Percentiles rank a stretch among this genome's conserved stretches.
phyloP scores from a whole-genome alignment of 2,329 filamentous ascomycete genomes.

The Pseudogymnoascus sp. region DNA sequence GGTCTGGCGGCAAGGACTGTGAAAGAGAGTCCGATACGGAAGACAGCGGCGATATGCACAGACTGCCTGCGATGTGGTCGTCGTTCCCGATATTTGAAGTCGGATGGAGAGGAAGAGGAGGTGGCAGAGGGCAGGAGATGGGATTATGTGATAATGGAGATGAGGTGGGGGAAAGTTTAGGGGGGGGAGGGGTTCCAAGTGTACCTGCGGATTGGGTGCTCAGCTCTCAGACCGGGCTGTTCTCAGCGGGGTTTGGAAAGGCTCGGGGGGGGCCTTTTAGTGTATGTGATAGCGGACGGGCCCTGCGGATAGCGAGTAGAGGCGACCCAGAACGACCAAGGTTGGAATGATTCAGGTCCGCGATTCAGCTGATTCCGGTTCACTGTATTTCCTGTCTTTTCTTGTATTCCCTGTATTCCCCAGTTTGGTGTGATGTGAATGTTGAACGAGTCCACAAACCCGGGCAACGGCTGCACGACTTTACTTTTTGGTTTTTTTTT shows the following conservation, averaged over 20 bases:
- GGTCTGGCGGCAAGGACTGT: background rate
- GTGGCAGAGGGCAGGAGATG: background rate
- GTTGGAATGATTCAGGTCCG: background rate
- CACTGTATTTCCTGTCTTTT: background rate
- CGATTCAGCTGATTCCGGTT: background rate
- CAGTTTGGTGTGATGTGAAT: background rate
- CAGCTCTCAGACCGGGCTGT: background rate
- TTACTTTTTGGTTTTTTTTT: background rate
- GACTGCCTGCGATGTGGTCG: background rate
- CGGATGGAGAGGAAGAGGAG: background rate
- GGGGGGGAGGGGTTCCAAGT: constrained; percentile 26
- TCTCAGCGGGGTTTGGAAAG: background rate
- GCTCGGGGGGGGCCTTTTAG: background rate
- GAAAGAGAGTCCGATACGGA: background rate
- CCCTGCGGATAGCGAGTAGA: background rate
- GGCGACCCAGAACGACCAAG: background rate
- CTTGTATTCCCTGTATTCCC: background rate
- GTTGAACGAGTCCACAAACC: background rate
- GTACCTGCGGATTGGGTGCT: background rate
- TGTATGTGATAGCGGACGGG: background rate
- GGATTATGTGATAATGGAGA: background rate
- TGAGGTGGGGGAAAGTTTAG: constrained; percentile 22
- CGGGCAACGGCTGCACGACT: background rate
- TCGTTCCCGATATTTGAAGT: background rate
- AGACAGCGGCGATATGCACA: background rate